Evolutionary conservation across 208 protist genomes (phyloP), one percentile per base, ranked within the genome.

Genomic region (Angomonas ambiguus): DNA sequence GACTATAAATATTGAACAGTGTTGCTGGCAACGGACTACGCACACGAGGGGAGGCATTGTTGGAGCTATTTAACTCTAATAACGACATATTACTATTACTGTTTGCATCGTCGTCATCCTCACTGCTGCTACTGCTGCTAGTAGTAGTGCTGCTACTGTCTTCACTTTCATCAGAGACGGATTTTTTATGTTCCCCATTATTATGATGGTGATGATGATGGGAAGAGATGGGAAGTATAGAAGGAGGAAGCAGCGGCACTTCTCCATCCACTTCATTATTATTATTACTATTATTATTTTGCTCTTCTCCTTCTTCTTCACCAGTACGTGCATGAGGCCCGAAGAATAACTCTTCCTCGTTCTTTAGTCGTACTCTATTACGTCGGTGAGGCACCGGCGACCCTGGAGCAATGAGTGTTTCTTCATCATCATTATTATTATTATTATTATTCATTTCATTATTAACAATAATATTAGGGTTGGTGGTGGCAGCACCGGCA

Each of bases 301-400:
- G 11, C 11, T 8, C 16, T 8, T 45, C 16, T 45, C 8, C n/a
- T n/a, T n/a, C n/a, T n/a, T n/a, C n/a, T n/a, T n/a, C n/a, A n/a
- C n/a, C n/a, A n/a, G n/a, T n/a, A n/a, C n/a, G n/a, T n/a, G n/a
- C n/a, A n/a, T n/a, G n/a, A n/a, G n/a, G n/a, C n/a, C 8, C 8
- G 16, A 16, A n/a, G 16, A 45, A 45, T 45, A 45, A 45, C 16
- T 45, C 38, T 45, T 45, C 11, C 38, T 45, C 38, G 38, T 45
- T 16, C 11, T 45, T 45, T 45, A 45, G 38, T 18, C 49, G 49
- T 10, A 56, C n/a, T 11, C 65, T 25, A 20, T 69, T 38, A 6
- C 33, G 25, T 48, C 65, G 65, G 55, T 69, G 65, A 8, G 13
- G 48, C 2, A 69, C 30, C 2, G 65, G 65, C 24, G 65, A 69